A percentile compares a stretch with the other conserved stretches of the same genome.
Conservation (phyloP, 1,284 basidiomycete genomes). For the Veloporphyrellus conicus region DNA sequence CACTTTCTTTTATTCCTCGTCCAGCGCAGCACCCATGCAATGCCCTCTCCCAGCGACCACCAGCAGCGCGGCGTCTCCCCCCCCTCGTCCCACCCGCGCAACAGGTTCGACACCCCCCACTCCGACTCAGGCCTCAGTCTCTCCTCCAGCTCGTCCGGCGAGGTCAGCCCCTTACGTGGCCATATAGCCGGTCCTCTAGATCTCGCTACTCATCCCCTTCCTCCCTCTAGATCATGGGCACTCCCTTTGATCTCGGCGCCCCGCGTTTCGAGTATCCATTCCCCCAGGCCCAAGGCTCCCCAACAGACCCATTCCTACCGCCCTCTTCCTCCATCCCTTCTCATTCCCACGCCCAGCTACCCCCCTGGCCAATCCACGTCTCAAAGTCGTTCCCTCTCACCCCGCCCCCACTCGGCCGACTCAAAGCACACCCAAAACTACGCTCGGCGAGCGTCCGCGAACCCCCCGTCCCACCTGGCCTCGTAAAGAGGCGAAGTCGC, state of each 20-base stretch:
- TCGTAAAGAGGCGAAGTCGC: constrained; percentile 27
- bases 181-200: constrained; percentile 12
- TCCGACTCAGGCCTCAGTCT: constrained; percentile 32
- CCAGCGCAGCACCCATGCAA: constrained; percentile 20
- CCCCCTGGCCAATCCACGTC: constrained; percentile 27
- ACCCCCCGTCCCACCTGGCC: constrained; percentile 30
- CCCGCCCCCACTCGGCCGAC: constrained; percentile 24
- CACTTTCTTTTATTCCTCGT: constrained; percentile 11
- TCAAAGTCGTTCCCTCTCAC: constrained; percentile 31
- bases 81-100: constrained; percentile 2
- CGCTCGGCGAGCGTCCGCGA: constrained; percentile 28
- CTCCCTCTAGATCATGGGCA: constrained; percentile 28
- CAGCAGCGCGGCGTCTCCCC: constrained; percentile 7
- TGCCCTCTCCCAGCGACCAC: constrained; percentile 23
- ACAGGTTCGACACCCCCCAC: constrained; percentile 17
- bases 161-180: constrained; percentile 23
- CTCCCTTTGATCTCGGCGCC: constrained; percentile 33
- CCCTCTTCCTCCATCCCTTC: constrained; percentile 21
- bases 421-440: constrained; percentile 30
- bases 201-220: neutral
- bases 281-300: constrained; percentile 30
- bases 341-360: constrained; percentile 25
- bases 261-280: constrained; percentile 34
- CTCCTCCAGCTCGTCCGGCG: constrained; percentile 30
- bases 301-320: constrained; percentile 25